Base-by-base conservation (phyloP, 2,329 filamentous ascomycete genomes). In the Talaromyces sp. region DNA sequence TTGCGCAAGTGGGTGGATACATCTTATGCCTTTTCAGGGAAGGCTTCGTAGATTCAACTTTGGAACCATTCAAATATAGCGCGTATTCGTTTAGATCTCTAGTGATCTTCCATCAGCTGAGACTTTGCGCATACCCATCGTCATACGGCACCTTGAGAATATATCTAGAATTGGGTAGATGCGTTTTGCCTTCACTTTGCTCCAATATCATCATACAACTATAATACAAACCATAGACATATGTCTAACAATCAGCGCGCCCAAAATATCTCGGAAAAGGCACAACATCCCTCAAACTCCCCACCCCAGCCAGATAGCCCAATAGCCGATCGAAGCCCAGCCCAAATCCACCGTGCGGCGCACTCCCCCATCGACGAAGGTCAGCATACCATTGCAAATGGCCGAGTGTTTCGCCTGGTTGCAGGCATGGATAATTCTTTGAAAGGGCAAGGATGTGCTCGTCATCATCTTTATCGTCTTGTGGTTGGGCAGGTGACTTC, bases 301-400 rank as follows among this genome's bases (percentile, higher is more conserved):
- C 85, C 45, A 94, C 87, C 10, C 93, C 93, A 37, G 90, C 87
- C 63, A 97, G 82, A 79, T 96, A 97, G 73, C 90, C 89, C 70
- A 97, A 78, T 68, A 97, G 84, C 63, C 93, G 87, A 81, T 97
- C 93, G 74, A 96, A 96, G 9, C 93, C 93, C 64, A 97, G 77
- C 2, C 93, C 93, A 74, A 96, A 97, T 0, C 93, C 93, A 49
- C 93, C 93, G 72, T 97, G 93, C 41, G 92, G 92, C 64, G 92
- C 91, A 70, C 90, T 93, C n/a, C 93, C 93, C 86, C 92, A 97
- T 69, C 90, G 88, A 67, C 93, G 88, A 67, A 97, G 84, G 76
- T 97, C 93, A 27, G 92, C 82, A 75, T 97, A 97, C 93, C 93
- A 97, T 70, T 89, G 86, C 63, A 97, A 78, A 67, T 81, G 80